These are phyloP conservation scores for Corylus americana DNA, from an alignment of 306 rosid species.

Conservation along the genomic window DNA sequence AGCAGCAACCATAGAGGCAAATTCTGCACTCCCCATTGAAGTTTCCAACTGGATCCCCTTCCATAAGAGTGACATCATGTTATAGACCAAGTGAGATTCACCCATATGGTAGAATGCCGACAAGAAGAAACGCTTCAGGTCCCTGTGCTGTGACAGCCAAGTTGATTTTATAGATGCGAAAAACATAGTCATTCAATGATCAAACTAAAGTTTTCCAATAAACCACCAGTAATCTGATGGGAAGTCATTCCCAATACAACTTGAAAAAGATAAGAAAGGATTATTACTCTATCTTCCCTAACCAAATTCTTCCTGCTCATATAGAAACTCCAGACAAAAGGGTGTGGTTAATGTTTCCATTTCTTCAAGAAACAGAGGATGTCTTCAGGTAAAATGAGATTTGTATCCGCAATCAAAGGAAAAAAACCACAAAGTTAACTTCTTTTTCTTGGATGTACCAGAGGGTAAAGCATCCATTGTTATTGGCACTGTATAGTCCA, in stretches of 20 bases:
- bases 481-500: too few relatives aligned
- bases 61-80: conserved; percentile 93
- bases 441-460: background rate
- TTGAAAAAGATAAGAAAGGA: background rate
- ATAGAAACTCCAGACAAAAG: background rate
- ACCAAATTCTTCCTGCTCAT: too few relatives aligned
- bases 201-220: background rate
- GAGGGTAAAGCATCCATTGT: background rate
- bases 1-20: conserved; percentile 69
- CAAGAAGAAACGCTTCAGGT: conserved; percentile 67
- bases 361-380: background rate
- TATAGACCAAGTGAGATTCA: conserved; percentile 82
- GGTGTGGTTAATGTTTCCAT: background rate
- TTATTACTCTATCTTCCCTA: too few relatives aligned
- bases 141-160: conserved; percentile 49
- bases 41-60: conserved; percentile 77
- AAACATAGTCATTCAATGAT: background rate
- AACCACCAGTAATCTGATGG: background rate
- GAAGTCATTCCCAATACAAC: background rate
- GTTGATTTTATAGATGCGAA: background rate
- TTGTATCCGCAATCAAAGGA: too few relatives aligned
- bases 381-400: background rate
- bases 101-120: conserved; percentile 83
- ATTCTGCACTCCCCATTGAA: conserved; percentile 64
- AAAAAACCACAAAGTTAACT: background rate